Percentiles rank a stretch among this genome's conserved stretches.
These are phyloP conservation scores for Parafenestella ontariensis DNA, from an alignment of 2,329 filamentous ascomycete genomes.

Conservation along the genomic window DNA sequence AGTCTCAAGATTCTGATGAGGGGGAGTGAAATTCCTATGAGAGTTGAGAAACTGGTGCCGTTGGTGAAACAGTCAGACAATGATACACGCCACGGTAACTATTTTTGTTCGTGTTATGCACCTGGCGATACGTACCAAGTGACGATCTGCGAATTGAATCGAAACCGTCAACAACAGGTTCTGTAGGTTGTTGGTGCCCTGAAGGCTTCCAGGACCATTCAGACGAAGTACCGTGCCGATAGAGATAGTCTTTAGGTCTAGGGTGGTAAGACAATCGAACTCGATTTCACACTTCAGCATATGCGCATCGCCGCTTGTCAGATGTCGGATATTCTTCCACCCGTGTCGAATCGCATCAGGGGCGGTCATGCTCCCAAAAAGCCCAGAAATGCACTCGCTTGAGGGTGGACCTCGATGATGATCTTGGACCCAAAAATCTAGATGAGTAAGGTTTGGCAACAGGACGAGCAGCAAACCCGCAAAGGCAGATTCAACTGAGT, in stretches of 20 bases:
- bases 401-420: slow-evolving; percentile 21
- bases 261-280: slow-evolving; percentile 18
- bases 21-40: background rate
- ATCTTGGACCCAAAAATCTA: slow-evolving; percentile 30
- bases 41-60: background rate
- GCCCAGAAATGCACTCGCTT: slow-evolving; percentile 27
- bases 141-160: slow-evolving; percentile 25
- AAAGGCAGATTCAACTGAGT: slow-evolving; percentile 33
- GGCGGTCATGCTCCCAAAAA: slow-evolving; percentile 22
- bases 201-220: slow-evolving; percentile 30
- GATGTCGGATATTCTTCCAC: slow-evolving; percentile 16
- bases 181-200: slow-evolving; percentile 19
- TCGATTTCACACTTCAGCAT: slow-evolving; percentile 22
- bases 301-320: slow-evolving; percentile 22
- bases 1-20: background rate
- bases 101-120: background rate
- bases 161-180: slow-evolving; percentile 21
- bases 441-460: slow-evolving; percentile 24
- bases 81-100: too few relatives aligned
- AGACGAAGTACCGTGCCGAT: slow-evolving; percentile 24
- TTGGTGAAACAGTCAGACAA: too few relatives aligned
- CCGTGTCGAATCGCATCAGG: slow-evolving; percentile 9
- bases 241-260: slow-evolving; percentile 22
- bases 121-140: background rate
- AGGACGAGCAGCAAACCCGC: slow-evolving; percentile 26